A percentile compares a stretch with the other conserved stretches of the same genome.
These are phyloP conservation scores for Geotrichum siamense DNA, from an alignment of 1,139 yeast genomes.

Conservation along the genomic window DNA sequence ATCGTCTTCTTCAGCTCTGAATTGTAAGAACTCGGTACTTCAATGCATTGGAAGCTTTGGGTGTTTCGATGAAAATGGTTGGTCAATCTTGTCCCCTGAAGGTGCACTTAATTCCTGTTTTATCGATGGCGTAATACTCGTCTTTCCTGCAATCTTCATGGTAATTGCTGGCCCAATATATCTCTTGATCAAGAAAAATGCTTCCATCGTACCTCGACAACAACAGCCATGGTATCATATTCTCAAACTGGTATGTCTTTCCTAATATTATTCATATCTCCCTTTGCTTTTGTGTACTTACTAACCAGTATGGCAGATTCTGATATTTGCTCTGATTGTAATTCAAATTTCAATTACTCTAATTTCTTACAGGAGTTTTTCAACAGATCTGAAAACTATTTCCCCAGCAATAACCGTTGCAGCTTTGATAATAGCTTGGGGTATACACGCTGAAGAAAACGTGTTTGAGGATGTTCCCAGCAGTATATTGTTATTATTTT, in stretches of 20 bases:
- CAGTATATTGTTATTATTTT: constrained; percentile 60
- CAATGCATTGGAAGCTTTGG: neutral
- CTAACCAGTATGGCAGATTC: constrained; percentile 22
- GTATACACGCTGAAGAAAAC: constrained; percentile 63
- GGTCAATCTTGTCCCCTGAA: constrained; percentile 52
- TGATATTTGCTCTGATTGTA: constrained; percentile 20
- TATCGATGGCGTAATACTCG: constrained; percentile 56
- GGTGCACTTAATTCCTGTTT: constrained; percentile 77
- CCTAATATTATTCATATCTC: constrained; percentile 4
- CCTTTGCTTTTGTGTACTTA: constrained; percentile 32
- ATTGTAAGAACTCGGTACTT: neutral
- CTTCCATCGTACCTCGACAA: constrained; percentile 24
- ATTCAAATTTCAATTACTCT: constrained; percentile 18
- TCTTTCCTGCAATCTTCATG: constrained; percentile 45
- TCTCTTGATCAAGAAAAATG: constrained; percentile 25
- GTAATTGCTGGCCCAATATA: constrained; percentile 46
- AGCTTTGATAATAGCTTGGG: constrained; percentile 44
- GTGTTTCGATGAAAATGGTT: constrained; percentile 52
- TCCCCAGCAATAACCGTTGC: constrained; percentile 37
- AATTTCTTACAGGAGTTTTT: constrained; percentile 20
- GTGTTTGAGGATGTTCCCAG: constrained; percentile 55
- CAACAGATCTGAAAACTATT: constrained; percentile 39
- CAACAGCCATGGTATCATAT: constrained; percentile 34
- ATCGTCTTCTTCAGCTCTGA: neutral
- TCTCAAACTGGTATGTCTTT: constrained; percentile 33